Percentiles rank a stretch among this genome's conserved stretches.
Conservation (phyloP, 2,329 filamentous ascomycete species). For the Lizonia empirigonia region DNA sequence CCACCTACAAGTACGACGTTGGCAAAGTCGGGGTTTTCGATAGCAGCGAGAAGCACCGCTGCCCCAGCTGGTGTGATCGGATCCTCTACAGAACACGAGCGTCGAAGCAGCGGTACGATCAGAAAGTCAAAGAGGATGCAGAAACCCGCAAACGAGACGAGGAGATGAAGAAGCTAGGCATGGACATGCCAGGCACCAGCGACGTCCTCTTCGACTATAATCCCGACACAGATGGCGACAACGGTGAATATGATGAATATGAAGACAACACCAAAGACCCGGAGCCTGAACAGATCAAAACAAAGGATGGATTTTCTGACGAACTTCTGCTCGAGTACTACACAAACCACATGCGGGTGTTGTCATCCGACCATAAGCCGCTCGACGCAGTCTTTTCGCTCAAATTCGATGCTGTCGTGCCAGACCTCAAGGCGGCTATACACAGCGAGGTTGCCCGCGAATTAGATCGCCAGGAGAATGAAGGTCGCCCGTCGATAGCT, state of each 20-base stretch:
- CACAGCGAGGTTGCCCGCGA: constrained; percentile 87
- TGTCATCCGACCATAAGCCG: constrained; percentile 96
- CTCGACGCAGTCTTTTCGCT: constrained; percentile 81
- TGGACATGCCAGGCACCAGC: constrained; percentile 75
- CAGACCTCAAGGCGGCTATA: constrained; percentile 80
- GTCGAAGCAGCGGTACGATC: constrained; percentile 70
- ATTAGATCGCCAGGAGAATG: constrained; percentile 89
- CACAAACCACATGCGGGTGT: constrained; percentile 83
- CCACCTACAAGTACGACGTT: constrained; percentile 97
- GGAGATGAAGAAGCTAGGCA: constrained; percentile 80
- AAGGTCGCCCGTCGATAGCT: constrained; percentile 80
- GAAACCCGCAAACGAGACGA: constrained; percentile 74
- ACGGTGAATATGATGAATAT: constrained; percentile 48
- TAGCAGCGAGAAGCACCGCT: constrained; percentile 89
- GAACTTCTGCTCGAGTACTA: constrained; percentile 69
- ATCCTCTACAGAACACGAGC: constrained; percentile 82
- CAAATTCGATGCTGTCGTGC: constrained; percentile 84
- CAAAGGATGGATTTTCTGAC: constrained; percentile 64
- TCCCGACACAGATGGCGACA: constrained; percentile 74
- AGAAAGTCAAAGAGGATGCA: constrained; percentile 66
- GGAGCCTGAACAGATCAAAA: constrained; percentile 57
- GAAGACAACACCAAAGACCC: constrained; percentile 46
- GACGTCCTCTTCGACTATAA: constrained; percentile 93
- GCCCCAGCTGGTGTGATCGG: constrained; percentile 96
- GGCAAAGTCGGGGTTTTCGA: constrained; percentile 94